phyloP scores from a whole-genome alignment of 2,329 filamentous ascomycete genomes.

The Colletotrichum tamarilloi region DNA sequence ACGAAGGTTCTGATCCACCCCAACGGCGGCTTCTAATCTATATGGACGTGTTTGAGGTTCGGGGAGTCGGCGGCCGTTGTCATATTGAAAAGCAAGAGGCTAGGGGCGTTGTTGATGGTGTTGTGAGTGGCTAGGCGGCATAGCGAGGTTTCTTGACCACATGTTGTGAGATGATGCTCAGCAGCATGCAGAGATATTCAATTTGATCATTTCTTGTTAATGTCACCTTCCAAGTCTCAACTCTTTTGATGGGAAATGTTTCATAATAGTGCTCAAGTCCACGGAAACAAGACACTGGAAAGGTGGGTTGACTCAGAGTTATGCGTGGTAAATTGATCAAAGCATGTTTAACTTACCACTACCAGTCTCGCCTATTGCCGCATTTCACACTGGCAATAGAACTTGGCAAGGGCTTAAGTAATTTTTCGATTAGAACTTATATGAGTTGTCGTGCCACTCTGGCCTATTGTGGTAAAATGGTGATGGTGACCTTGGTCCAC shows the following conservation, averaged over 20 bases:
- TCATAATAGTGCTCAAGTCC: too few relatives aligned
- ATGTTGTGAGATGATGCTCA: background rate
- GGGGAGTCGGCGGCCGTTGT: background rate
- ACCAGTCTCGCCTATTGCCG: too few relatives aligned
- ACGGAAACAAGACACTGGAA: too few relatives aligned
- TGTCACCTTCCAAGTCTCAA: too few relatives aligned
- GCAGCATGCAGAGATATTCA: too few relatives aligned
- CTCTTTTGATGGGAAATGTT: too few relatives aligned
- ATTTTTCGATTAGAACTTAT: background rate
- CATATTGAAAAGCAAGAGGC: background rate
- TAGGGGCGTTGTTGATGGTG: background rate
- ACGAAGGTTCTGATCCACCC: constrained; percentile 77
- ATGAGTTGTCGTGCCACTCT: constrained; percentile 12
- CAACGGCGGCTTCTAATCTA: constrained; percentile 56
- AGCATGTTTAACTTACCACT: too few relatives aligned
- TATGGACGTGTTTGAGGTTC: too few relatives aligned
- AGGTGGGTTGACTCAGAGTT: too few relatives aligned
- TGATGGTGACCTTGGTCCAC: constrained; percentile 10
- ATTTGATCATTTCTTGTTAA: too few relatives aligned
- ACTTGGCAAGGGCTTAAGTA: background rate
- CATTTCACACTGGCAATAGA: too few relatives aligned
- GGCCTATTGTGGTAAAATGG: constrained; percentile 22
- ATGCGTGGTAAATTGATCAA: too few relatives aligned
- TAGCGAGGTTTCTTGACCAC: background rate
- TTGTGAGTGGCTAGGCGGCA: background rate